Evolutionary conservation across 2,329 filamentous ascomycete genomes (phyloP).

Genomic region (Colletotrichum endophyticum): DNA sequence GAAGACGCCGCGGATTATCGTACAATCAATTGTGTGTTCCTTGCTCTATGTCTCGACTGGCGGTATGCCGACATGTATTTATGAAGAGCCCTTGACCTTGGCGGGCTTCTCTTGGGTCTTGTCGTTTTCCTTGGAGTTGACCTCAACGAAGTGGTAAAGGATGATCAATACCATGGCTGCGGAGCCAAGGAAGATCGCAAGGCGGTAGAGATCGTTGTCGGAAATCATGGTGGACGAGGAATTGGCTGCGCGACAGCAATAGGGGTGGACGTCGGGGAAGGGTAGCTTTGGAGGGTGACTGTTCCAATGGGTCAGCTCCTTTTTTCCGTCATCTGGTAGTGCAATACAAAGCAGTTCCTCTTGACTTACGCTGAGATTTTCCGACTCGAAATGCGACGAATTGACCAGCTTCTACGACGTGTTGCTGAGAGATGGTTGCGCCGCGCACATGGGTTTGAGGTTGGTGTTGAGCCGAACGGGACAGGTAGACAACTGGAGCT

Average conservation of each 20-base stretch:
- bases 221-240: slow-evolving; percentile 78
- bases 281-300: slow-evolving; percentile 12
- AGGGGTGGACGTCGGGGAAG: slow-evolving; percentile 20
- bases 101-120: slow-evolving; percentile 30
- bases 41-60: not conserved
- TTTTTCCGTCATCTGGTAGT: not conserved
- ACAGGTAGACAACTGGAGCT: slow-evolving; percentile 19
- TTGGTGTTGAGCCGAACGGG: slow-evolving; percentile 8
- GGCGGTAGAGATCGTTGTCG: slow-evolving; percentile 86
- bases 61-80: not conserved
- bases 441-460: not conserved
- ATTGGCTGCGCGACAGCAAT: slow-evolving; percentile 1
- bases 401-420: not conserved
- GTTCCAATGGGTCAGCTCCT: not conserved
- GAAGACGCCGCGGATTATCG: not conserved
- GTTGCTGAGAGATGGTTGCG: not conserved
- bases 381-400: not conserved
- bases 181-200: slow-evolving; percentile 92
- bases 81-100: slow-evolving; percentile 12
- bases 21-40: not conserved
- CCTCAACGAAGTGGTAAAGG: slow-evolving; percentile 93
- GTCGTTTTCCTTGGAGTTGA: slow-evolving; percentile 69
- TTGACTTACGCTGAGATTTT: not conserved
- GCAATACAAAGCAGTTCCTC: not conserved
- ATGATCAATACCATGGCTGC: slow-evolving; percentile 92